Conservation (phyloP, 306 rosid genomes). For the Rosa lucieae region DNA sequence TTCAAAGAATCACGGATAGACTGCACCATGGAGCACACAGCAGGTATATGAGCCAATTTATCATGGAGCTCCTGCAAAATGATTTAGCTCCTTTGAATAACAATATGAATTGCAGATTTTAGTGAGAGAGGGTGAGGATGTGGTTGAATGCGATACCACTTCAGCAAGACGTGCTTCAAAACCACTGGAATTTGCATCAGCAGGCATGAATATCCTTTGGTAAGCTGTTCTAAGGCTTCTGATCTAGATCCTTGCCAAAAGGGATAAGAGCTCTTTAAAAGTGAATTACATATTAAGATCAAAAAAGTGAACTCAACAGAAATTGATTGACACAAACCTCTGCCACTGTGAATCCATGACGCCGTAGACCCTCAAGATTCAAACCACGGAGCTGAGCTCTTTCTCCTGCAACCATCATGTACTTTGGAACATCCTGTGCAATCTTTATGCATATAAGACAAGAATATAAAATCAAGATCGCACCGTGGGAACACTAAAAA, state of each 20-base stretch:
- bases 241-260: slow-evolving; percentile 50
- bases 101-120: neutral
- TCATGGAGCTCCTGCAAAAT: slow-evolving; percentile 68
- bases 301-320: slow-evolving; percentile 7
- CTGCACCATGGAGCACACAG: slow-evolving; percentile 55
- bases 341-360: slow-evolving; percentile 55
- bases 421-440: slow-evolving; percentile 83
- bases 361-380: slow-evolving; percentile 80
- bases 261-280: slow-evolving; percentile 21
- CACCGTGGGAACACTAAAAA: slow-evolving; percentile 22
- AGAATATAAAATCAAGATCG: slow-evolving; percentile 28
- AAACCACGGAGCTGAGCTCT: slow-evolving; percentile 89
- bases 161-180: slow-evolving; percentile 75
- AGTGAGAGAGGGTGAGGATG: neutral
- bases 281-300: neutral
- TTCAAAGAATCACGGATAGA: slow-evolving; percentile 61
- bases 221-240: slow-evolving; percentile 70
- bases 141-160: slow-evolving; percentile 52
- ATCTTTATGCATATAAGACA: slow-evolving; percentile 53
- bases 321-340: slow-evolving; percentile 52
- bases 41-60: slow-evolving; percentile 51
- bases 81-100: slow-evolving; percentile 5
- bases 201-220: slow-evolving; percentile 72
- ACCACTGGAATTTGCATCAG: slow-evolving; percentile 42
- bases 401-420: slow-evolving; percentile 84